Evolutionary conservation across 495 filamentous ascomycete genomes (phyloP).

Genomic region (Neurospora sublineolata): DNA sequence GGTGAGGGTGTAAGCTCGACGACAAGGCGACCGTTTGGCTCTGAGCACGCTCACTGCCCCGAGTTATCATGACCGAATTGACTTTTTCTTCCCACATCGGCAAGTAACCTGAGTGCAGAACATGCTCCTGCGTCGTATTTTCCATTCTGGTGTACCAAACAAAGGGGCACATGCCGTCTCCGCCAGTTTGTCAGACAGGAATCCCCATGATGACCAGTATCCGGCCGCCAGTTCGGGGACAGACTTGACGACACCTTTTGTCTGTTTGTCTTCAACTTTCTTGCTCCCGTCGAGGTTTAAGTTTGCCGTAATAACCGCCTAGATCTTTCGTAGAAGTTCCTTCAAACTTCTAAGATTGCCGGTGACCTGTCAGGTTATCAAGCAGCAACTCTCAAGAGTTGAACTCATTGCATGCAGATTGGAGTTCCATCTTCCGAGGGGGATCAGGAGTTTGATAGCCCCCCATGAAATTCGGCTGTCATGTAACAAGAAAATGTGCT

Average conservation of each 20-base stretch:
- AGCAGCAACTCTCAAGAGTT: neutral
- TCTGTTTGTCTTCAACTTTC: neutral
- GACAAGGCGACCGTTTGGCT: constrained; percentile 5
- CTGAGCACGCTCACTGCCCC: neutral
- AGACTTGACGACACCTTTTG: neutral
- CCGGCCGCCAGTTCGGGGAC: neutral
- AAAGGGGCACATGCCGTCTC: neutral
- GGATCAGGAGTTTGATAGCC: neutral
- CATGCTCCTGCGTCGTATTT: neutral
- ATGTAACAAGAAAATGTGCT: neutral
- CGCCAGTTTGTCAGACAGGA: neutral
- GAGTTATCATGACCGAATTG: neutral
- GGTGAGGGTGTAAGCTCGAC: neutral
- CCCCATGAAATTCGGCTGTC: neutral
- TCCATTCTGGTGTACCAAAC: neutral
- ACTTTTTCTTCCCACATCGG: neutral
- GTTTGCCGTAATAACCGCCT: neutral
- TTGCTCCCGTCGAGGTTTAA: neutral
- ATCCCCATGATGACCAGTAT: neutral
- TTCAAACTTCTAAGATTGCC: neutral
- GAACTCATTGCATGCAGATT: neutral
- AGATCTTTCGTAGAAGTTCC: neutral
- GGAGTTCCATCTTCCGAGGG: neutral
- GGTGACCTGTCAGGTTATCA: neutral
- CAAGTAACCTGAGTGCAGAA: neutral